Evolutionary conservation across 225 moss, liverwort and hornwort genomes (phyloP), one percentile per base, ranked within the genome.

Genomic region (Sphagnum tenellum): DNA sequence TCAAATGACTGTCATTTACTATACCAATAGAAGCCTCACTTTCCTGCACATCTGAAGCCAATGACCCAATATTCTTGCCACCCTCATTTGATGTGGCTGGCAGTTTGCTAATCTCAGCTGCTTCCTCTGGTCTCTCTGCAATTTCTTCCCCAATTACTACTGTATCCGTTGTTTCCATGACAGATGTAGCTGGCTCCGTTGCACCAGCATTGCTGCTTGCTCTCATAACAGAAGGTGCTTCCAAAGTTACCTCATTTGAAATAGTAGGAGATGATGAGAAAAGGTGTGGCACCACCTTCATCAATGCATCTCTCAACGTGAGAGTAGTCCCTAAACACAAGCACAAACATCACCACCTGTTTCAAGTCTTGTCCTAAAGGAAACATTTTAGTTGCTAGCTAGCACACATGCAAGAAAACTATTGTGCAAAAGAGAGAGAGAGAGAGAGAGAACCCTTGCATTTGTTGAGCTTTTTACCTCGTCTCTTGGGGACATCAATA

Each of bases 201-300:
- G 69, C 47, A n/a, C 50, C 48, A 70, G 70, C 58, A 0, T 57
- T 11, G 29, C 9, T 12, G 71, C 64, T 67, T 62, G 75, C 78
- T 69, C 63, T 59, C 50, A 63, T 61, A 68, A 66, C 49, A 5
- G 51, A 47, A 45, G 69, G 66, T 49, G 48, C 45, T 57, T 75
- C 68, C 49, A 71, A 76, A 53, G 54, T 55, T 13, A 61, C 51
- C 50, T 70, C 70, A 13, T 9, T 55, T n/a, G 12, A 57, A 9
- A 64, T n/a, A 8, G 68, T 56, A 7, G 69, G 57, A 46, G 61
- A 49, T 29, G 77, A 64, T 46, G 84, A 77, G 76, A 93, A 93
- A 44, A 93, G 77, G 55, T 98, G 86, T 62, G 98, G 98, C 66
- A 90, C 89, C 76, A 82, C 82, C 75, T 88, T 98, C 72, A 89